Evolutionary conservation across 148 eudicot genomes (phyloP).

Genomic region (Cornus controversa): DNA sequence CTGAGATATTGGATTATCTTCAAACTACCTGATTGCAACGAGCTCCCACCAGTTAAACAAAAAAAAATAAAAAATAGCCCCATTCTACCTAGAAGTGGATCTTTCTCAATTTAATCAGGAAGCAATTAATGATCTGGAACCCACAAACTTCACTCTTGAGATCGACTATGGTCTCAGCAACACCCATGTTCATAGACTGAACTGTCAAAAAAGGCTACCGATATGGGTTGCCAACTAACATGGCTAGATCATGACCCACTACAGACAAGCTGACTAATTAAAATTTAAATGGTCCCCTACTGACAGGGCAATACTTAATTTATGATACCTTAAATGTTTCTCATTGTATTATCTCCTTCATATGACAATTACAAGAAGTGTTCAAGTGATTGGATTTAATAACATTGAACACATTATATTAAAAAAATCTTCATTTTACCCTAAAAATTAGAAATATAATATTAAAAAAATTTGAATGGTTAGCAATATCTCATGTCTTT

Average conservation of each 20-base stretch:
- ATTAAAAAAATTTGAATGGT: too few relatives aligned
- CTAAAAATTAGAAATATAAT: too few relatives aligned
- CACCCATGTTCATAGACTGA: not conserved
- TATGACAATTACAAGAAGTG: not conserved
- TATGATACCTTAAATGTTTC: not conserved
- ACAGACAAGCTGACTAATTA: not conserved
- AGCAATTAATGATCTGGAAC: not conserved
- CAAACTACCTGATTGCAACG: not conserved
- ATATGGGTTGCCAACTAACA: not conserved
- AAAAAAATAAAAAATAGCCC: not conserved
- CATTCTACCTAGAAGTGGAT: not conserved
- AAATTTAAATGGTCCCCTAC: not conserved
- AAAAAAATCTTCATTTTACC: too few relatives aligned
- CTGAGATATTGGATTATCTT: not conserved
- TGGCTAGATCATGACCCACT: not conserved
- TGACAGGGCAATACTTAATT: not conserved
- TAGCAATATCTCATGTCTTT: too few relatives aligned
- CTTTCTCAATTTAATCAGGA: not conserved
- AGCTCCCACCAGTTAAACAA: not conserved
- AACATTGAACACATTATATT: not conserved
- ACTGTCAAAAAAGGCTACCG: not conserved
- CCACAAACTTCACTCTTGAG: not conserved
- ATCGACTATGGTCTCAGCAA: not conserved
- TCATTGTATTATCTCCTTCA: not conserved
- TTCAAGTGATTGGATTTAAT: not conserved